Base-by-base conservation (phyloP, 1,284 basidiomycete genomes). In the Leccinum solheimii region DNA sequence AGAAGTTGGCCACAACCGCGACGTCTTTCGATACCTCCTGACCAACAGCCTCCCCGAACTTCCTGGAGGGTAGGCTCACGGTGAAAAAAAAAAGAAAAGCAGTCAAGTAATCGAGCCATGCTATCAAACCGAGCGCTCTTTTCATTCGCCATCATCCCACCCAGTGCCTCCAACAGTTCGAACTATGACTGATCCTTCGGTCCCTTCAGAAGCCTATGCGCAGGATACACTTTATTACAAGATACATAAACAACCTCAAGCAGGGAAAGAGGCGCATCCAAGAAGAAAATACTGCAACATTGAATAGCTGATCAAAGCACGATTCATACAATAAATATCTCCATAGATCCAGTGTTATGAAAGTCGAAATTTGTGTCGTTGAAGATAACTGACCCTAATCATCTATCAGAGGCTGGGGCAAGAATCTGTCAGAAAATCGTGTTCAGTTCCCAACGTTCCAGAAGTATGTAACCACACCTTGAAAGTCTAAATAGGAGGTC, bases 401-500 rank as follows among this genome's bases (percentile, higher is more conserved):
- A 56, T 67, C 38, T 38, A 55, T 43, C 19, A 53, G 19, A n/a
- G 26, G 34, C 6, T 6, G 19, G 26, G 14, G 14, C 13, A 19
- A n/a, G 27, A 19, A 55, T 36, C 53, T 55, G 53, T 21, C 11
- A 40, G 10, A 26, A 27, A 10, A 40, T 55, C 51, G 21, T 5
- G 54, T 43, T 43, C 54, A 55, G 26, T 55, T 9, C 38, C 11
- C 11, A 10, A 55, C 23, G 5, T 19, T 36, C 38, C 23, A 40
- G 16, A 40, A 19, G 14, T 3, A 27, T 55, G 26, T 5, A 43
- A 55, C 38, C 38, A 43, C 38, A 55, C 54, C 38, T 55, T n/a
- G 27, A 38, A 16, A 7, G 36, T 30, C 64, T 75, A 76, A 36
- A 75, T 23, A 32, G 70, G 57, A 27, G 74, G 60, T 9, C 72